Conservation (phyloP, 768 basidiomycete species). For the Agaricus blazei region DNA sequence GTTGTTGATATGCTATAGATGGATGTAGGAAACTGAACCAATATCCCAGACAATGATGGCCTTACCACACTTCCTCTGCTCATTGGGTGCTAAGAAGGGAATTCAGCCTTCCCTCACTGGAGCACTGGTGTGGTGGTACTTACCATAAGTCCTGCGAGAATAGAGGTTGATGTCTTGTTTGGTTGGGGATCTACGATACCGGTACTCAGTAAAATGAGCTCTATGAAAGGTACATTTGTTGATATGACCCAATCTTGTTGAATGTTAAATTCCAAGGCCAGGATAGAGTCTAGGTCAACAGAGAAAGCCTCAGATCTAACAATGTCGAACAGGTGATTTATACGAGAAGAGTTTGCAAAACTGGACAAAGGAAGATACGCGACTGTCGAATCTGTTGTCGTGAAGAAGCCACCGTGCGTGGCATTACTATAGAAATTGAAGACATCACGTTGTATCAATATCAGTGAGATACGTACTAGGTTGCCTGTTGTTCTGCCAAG, state of each 20-base stretch:
- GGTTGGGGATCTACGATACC: neutral
- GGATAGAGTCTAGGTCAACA: too few species aligned
- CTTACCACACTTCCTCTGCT: conserved; percentile 10
- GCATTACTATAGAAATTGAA: too few species aligned
- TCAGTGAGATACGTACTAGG: neutral
- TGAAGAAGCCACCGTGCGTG: too few species aligned
- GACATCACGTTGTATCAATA: too few species aligned
- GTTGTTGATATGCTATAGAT: neutral
- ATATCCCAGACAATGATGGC: neutral
- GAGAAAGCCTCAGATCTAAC: too few species aligned
- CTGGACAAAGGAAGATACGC: too few species aligned
- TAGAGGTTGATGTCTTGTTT: neutral
- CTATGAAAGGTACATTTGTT: too few species aligned
- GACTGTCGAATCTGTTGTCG: too few species aligned
- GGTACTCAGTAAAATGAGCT: neutral
- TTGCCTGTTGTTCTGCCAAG: too few species aligned
- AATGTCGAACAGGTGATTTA: neutral
- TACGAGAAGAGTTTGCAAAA: too few species aligned
- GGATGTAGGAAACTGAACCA: neutral
- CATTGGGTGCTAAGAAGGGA: conserved; percentile 8
- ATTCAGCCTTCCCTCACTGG: neutral
- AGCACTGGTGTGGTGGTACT: neutral
- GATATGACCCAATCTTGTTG: too few species aligned
- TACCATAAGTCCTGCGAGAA: conserved; percentile 4
- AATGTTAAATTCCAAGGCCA: too few species aligned